Conservation (phyloP, 2,329 filamentous ascomycete genomes). For the Trichoderma lentiforme region DNA sequence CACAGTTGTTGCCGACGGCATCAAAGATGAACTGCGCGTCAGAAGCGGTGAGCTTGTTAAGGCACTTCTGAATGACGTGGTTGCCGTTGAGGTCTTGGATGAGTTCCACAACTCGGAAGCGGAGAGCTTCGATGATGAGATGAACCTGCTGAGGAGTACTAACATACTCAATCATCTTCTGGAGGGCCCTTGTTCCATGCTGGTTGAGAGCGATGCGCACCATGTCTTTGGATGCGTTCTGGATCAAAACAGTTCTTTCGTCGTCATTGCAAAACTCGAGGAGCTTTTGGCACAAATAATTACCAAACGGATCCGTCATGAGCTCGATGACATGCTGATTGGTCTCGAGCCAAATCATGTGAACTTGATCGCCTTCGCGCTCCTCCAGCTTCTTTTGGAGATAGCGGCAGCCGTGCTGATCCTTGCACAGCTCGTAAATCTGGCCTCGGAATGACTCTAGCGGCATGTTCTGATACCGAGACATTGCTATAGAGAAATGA, state of each 20-base stretch:
- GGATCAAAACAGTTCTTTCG: slow-evolving; percentile 87
- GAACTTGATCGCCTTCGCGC: slow-evolving; percentile 74
- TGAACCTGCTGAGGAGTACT: slow-evolving; percentile 79
- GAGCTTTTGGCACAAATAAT: slow-evolving; percentile 98
- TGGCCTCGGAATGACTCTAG: slow-evolving; percentile 77
- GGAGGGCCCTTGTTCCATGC: slow-evolving; percentile 90
- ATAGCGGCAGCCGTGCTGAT: slow-evolving; percentile 96
- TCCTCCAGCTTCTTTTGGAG: slow-evolving; percentile 97
- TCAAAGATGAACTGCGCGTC: slow-evolving; percentile 97
- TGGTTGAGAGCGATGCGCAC: slow-evolving; percentile 94
- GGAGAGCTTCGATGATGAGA: slow-evolving; percentile 81
- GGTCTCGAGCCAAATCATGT: slow-evolving; percentile 93
- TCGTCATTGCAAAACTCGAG: slow-evolving; percentile 94
- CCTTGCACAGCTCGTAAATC: slow-evolving; percentile 90
- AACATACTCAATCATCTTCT: slow-evolving; percentile 99
- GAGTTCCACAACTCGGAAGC: slow-evolving; percentile 81
- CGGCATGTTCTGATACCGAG: slow-evolving; percentile 78
- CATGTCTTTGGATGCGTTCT: slow-evolving; percentile 83
- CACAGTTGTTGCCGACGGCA: slow-evolving; percentile 80
- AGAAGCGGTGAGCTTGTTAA: slow-evolving; percentile 82
- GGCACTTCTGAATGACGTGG: slow-evolving; percentile 97
- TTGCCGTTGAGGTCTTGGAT: slow-evolving; percentile 98
- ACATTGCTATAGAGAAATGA: slow-evolving; percentile 52
- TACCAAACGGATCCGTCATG: slow-evolving; percentile 98
- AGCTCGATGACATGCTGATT: slow-evolving; percentile 92